A percentile compares a stretch with the other conserved stretches of the same genome.
These are phyloP conservation scores for Sporothrix humicola DNA, from an alignment of 2,329 filamentous ascomycete species.

Conservation along the genomic window DNA sequence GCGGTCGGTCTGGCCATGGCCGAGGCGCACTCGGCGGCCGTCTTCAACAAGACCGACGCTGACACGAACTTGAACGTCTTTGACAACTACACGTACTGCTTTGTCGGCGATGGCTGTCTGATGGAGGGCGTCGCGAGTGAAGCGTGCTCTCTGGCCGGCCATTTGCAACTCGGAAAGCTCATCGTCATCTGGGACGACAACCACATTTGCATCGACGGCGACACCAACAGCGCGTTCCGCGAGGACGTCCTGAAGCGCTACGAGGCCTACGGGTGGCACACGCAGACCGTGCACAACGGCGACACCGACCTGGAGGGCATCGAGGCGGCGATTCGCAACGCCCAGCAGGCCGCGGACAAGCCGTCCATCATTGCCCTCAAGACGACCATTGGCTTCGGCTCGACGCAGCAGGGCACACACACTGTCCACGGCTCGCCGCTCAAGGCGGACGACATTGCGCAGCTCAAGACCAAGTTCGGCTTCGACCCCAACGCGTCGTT, in stretches of 20 bases:
- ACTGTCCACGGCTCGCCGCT: slow-evolving; percentile 96
- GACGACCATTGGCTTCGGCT: slow-evolving; percentile 97
- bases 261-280: slow-evolving; percentile 97
- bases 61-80: slow-evolving; percentile 54
- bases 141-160: slow-evolving; percentile 88
- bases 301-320: slow-evolving; percentile 87
- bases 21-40: slow-evolving; percentile 85
- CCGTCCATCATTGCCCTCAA: slow-evolving; percentile 94
- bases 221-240: slow-evolving; percentile 95
- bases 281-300: slow-evolving; percentile 80
- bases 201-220: slow-evolving; percentile 92
- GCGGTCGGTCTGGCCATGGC: slow-evolving; percentile 97
- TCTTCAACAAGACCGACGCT: slow-evolving; percentile 87
- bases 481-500: slow-evolving; percentile 95
- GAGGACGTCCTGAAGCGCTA: slow-evolving; percentile 95
- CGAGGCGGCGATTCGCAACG: slow-evolving; percentile 84
- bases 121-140: slow-evolving; percentile 98
- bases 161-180: slow-evolving; percentile 96
- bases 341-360: slow-evolving; percentile 90
- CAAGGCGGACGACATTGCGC: slow-evolving; percentile 91
- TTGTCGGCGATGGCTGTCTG: slow-evolving; percentile 97
- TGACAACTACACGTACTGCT: slow-evolving; percentile 94
- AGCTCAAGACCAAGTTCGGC: slow-evolving; percentile 92
- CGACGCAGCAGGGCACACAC: slow-evolving; percentile 88
- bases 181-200: slow-evolving; percentile 99